A percentile compares a stretch with the other conserved stretches of the same genome.
phyloP scores from a whole-genome alignment of 2,329 filamentous ascomycete species.

The Aspergillus novofumigatus region DNA sequence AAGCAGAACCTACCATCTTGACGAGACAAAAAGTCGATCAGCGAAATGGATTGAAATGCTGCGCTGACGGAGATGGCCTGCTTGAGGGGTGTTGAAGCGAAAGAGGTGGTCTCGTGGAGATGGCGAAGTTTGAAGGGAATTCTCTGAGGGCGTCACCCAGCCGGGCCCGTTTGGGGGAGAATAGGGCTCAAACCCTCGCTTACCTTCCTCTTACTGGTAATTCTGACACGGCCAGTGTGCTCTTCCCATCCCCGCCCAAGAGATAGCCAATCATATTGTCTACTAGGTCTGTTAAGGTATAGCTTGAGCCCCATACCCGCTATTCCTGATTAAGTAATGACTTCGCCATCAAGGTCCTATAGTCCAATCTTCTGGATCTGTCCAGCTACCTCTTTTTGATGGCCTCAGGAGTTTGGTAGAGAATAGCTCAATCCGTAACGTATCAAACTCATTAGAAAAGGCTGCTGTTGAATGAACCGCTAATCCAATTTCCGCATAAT shows the following conservation, averaged over 20 bases:
- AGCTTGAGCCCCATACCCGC: background rate
- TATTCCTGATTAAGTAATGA: background rate
- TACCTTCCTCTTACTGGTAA: constrained; percentile 24
- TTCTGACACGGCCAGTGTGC: background rate
- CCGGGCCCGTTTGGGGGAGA: constrained; percentile 23
- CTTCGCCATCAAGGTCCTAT: background rate
- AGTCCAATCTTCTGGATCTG: constrained; percentile 11
- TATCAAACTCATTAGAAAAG: background rate
- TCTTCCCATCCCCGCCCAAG: background rate
- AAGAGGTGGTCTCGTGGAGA: constrained; percentile 32
- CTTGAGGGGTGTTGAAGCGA: constrained; percentile 28
- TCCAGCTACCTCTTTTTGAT: constrained; percentile 5
- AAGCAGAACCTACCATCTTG: constrained; percentile 40
- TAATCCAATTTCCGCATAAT: constrained; percentile 10
- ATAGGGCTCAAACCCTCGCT: constrained; percentile 40
- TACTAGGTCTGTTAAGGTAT: background rate
- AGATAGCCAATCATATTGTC: background rate
- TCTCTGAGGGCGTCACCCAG: constrained; percentile 23
- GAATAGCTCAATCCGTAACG: background rate
- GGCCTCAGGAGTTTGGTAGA: background rate
- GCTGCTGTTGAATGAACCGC: constrained; percentile 9
- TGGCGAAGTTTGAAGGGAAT: constrained; percentile 34
- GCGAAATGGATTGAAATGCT: constrained; percentile 34
- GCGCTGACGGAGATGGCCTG: constrained; percentile 42
- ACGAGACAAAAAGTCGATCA: constrained; percentile 39